Base-by-base conservation (phyloP, 176 grass and related monocot genomes). In the Metroxylon sagu region DNA sequence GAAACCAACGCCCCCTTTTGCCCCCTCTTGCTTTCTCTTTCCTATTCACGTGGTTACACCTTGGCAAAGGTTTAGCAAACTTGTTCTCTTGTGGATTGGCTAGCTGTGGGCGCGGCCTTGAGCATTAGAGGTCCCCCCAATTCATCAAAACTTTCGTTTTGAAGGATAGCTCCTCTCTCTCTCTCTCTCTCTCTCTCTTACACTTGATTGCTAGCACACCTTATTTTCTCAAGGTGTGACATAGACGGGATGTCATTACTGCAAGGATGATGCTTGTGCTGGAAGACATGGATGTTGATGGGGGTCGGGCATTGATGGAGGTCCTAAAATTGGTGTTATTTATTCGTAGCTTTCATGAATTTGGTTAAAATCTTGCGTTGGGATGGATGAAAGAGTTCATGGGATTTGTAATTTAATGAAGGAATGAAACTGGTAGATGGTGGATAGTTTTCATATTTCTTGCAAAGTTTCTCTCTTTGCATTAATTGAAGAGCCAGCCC, bases 401-500 rank as follows among this genome's bases (percentile, higher is more conserved):
- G 52, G 56, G 18, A 52, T 29, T 62, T 57, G 58, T 27, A 28
- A 7, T 64, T 81, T 56, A 27, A 66, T 69, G 35, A 50, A 66
- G 63, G 71, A 70, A 59, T 12, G 35, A 43, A 2, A 10, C 35
- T 43, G 12, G 35, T 43, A 43, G 35, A 43, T 43, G 35, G 10
- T 12, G 8, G 14, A 14, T 48, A 52, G 28, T 50, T 56, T 16
- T n/a, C 54, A 59, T 64, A 27, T 56, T 71, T 52, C 6, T 52
- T 27, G 66, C 39, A 56, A 82, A 70, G 17, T 43, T 43, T 73
- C 66, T 50, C 59, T 0, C 27, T 2, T 29, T 35, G 54, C 59
- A 73, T 64, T 71, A 39, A 75, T 52, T 75, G 57, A 60, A 35
- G 51, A 4, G 52, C 63, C 57, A 58, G 59, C 67, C 73, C 61